Base-by-base conservation (phyloP, 2,329 filamentous ascomycete species). In the Paecilomyces sp. region DNA sequence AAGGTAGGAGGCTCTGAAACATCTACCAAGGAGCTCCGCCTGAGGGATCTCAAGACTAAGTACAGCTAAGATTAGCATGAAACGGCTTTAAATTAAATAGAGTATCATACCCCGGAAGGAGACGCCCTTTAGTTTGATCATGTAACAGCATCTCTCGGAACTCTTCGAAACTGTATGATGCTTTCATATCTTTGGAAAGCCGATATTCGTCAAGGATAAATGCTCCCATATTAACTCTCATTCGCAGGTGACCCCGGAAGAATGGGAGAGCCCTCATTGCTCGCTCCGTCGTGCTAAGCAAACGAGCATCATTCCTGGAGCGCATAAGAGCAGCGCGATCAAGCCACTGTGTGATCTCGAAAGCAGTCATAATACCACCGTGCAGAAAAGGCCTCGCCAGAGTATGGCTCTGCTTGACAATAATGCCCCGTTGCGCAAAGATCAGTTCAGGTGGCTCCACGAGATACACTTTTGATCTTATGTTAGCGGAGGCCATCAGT, bases 201-300 rank as follows among this genome's bases (percentile, higher is more conserved):
- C 70, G 69, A 57, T 74, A 79, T 12, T 70, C 64, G 9, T 72
- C 68, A 25, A 79, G 68, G 3, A 75, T 67, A 58, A 79, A 75
- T 3, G 70, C 68, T 3, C 77, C 77, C 55, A 80, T 72, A 25
- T 75, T 75, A 2, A 77, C 69, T 47, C 77, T 70, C 74, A 80
- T 76, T 11, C 74, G 73, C 34, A 76, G 61, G 59, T 74, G 69
- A 30, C 73, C 70, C 55, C 69, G 67, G 18, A 74, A 66, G 53
- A 69, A 69, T 4, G 68, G 64, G 56, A 75, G 64, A 8, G 67
- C 67, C 31, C 66, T 67, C 22, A 78, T 63, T 15, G 69, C 71
- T 25, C 62, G 62, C 47, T 71, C 68, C 53, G 76, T 61, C 0
- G 70, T 67, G 6, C 62, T 67, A 31, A 70, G 66, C 34, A 75